Base-by-base conservation (phyloP, 106 monocot species). In the Dendrobium chrysotoxum region DNA sequence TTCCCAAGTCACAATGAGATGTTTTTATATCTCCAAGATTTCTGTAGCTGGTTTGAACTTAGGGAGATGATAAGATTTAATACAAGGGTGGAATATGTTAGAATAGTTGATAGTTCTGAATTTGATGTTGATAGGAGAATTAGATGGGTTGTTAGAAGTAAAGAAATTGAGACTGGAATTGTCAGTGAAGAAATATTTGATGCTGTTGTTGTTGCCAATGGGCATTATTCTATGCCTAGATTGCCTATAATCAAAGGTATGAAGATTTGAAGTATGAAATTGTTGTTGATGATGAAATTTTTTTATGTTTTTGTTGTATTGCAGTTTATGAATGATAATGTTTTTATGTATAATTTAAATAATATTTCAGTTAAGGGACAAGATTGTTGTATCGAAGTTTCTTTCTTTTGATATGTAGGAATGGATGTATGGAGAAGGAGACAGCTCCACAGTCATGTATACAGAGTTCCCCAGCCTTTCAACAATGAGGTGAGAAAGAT, bases 141-240 rank as follows among this genome's bases (percentile, higher is more conserved):
- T 46, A 89, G 80, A 75, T 93, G 93, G 90, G 57, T 84, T 30
- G 90, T 91, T 11, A 89, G 84, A 53, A 82, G 84, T 18, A 90
- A 42, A 50, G 82, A 82, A 21, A 39, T 38, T 23, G 45, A 72
- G 58, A 28, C 9, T 7, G 80, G 75, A 7, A 75, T 31, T 20
- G 20, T 76, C 16, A 61, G 6, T 50, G 93, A 93, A 44, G 93
- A 84, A 72, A 65, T 86, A 17, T 92, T 86, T 86, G 92, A 92
- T 83, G 92, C 89, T 23, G 88, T 92, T n/a, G 89, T 93, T 17
- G 82, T 90, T 31, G 90, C 90, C 55, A 85, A 50, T 40, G 93
- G 90, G 16, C 93, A 93, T 50, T 93, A 88, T 77, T 85, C 90
- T 61, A 74, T 84, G 64, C 90, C 93, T 20, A 86, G 85, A 76